Evolutionary conservation across 2,329 filamentous ascomycete genomes (phyloP), one percentile per base, ranked within the genome.

Genomic region (Pseudogymnoascus sp.): DNA sequence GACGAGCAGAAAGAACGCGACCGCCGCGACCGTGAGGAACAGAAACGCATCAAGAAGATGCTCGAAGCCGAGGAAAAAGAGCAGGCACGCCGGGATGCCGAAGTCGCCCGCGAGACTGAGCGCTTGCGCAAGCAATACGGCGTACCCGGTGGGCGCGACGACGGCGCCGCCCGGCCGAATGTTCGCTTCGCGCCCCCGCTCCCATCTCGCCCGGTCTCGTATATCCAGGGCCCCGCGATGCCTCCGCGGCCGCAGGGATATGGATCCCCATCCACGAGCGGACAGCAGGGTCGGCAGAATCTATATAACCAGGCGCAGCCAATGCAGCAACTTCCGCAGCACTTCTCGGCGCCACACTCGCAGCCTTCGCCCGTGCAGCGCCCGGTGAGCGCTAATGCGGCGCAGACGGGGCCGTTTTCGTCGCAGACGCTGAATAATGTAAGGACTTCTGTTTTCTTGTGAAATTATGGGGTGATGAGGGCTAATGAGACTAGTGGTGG

Each of bases 91-190:
- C 76, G 77, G 61, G 80, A 85, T 30, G 81, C 78, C 8, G 81
- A 82, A 65, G 75, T 92, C 1, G 85, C 92, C 18, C 81, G 80
- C 63, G 92, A 99, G 74, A 97, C 94, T 0, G 90, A 94, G 70
- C 80, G 91, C 1, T 76, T 99, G 34, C 77, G 82, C 19, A 82
- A 77, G 65, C 72, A 86, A 66, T 92, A 89, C 66, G 88, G 88
- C 8, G 66, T 71, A 59, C 3, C 62, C 57, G 9, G 26, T 55
- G 15, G n/a, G n/a, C 21, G 41, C 15, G 34, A 56, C 37, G 55
- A 58, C 8, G 56, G 15, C 59, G 55, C 61, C 18, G 12, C 59
- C 6, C 9, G 21, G 5, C 48, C 48, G 12, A 48, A 35, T 10
- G 63, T 65, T 2, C 60, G 61, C 23, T 63, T 61, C 34, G n/a